Evolutionary conservation across 2,329 filamentous ascomycete species (phyloP), one percentile per base, ranked within the genome.

Genomic region (Penicillium verrucosum): DNA sequence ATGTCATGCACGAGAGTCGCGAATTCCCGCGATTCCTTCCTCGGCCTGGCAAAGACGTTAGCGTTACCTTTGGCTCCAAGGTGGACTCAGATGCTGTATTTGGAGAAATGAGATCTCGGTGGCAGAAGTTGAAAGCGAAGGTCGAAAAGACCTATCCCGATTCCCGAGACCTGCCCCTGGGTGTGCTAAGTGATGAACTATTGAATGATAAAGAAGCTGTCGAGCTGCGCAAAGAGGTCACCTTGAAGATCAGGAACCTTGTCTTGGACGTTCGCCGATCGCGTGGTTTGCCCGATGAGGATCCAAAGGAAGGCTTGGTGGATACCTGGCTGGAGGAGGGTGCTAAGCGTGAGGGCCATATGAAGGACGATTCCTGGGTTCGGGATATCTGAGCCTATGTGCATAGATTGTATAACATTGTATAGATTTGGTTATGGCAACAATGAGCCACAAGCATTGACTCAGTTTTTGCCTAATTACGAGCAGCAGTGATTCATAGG

Each of bases 1-100:
- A 88, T 57, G 81, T 96, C 64, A 97, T 97, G 93, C 83, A 90
- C 67, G 93, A 97, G 74, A 82, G 86, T 56, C 84, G 94, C 44
- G 77, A 75, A 2, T 96, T 87, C 66, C 94, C 93, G 1, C 85
- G 90, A 12, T 94, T 90, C 68, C 66, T 96, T 14, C 94, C 94
- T 1, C 84, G 93, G 3, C 76, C 85, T 72, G 94, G 94, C 23
- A 86, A 93, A 56, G 84, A 83, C 16, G 63, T 73, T 32, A 68
- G 65, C 42, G 62, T 73, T 21, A 73, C 70, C 4, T 73, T 73
- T 75, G 94, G 94, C 21, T 84, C 92, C 46, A 85, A 83, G 43
- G 80, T 95, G 0, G 87, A 95, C 67, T 81, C 82, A 0, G 89
- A 94, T 56, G 78, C 77, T 18, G 80, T 87, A 1, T 96, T 97